Conservation (phyloP, 805 yeast genomes). For the Komagataella kurtzmanii region DNA sequence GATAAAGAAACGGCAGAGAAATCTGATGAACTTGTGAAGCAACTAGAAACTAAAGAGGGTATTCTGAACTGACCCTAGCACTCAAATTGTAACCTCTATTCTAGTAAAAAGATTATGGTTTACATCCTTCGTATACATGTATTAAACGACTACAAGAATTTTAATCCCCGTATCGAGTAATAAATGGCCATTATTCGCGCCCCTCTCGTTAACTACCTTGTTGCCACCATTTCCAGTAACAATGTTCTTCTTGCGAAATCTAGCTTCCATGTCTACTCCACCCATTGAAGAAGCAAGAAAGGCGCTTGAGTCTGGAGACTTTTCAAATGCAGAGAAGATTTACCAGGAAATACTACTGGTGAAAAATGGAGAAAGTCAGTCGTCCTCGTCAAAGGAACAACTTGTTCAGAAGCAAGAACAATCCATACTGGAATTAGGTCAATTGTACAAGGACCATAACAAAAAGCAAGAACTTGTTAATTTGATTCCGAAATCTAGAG, state of each 20-base stretch:
- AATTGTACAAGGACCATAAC: slow-evolving; percentile 39
- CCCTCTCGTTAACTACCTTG: not conserved
- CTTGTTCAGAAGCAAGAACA: slow-evolving; percentile 42
- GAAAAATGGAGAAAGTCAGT: slow-evolving; percentile 5
- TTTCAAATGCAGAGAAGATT: slow-evolving; percentile 42
- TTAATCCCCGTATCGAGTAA: not conserved
- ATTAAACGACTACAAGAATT: no score
- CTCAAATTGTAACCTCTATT: not conserved
- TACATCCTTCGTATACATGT: no score
- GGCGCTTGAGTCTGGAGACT: slow-evolving; percentile 35
- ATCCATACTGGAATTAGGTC: slow-evolving; percentile 67
- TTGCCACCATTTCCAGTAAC: not conserved
- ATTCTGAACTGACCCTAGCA: not conserved
- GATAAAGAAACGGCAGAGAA: slow-evolving; percentile 29
- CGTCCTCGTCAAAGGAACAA: not conserved
- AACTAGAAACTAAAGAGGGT: not conserved
- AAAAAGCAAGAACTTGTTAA: slow-evolving; percentile 38
- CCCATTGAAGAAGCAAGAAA: slow-evolving; percentile 48
- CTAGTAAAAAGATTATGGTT: no score
- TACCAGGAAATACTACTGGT: slow-evolving; percentile 35
- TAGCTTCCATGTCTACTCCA: slow-evolving; percentile 13
- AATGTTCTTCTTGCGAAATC: not conserved
- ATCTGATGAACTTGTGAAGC: slow-evolving; percentile 22
- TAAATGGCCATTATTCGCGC: not conserved
- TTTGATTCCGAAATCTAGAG: slow-evolving; percentile 57